Conservation (phyloP, 2,329 filamentous ascomycete species). For the Pestalotiopsis sp. region DNA sequence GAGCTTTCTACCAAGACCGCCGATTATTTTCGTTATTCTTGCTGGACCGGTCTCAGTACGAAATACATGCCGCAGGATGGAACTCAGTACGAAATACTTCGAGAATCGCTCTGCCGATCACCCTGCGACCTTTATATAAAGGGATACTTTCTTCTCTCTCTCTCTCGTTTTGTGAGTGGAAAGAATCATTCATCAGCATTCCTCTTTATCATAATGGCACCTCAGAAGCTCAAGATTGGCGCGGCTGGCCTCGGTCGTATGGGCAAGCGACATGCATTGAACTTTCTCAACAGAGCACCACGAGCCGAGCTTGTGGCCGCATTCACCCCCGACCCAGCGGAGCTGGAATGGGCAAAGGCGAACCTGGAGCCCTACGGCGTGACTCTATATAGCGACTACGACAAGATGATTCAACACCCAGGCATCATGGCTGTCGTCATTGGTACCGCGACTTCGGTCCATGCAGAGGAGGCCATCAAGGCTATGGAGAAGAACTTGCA, state of each 20-base stretch:
- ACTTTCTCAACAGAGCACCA: conserved; percentile 47
- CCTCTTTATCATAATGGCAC: conserved; percentile 19
- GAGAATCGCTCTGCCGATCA: not conserved
- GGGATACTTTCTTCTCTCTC: not conserved
- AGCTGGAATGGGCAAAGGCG: conserved; percentile 46
- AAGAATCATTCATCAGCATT: not conserved
- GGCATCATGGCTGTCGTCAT: conserved; percentile 47
- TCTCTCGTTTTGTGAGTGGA: too few species aligned
- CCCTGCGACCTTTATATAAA: not conserved
- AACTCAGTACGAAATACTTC: not conserved
- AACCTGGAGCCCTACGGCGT: conserved; percentile 48
- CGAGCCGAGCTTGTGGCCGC: conserved; percentile 53
- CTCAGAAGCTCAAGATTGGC: conserved; percentile 43
- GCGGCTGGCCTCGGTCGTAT: conserved; percentile 55
- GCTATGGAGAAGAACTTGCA: conserved; percentile 58
- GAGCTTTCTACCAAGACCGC: not conserved
- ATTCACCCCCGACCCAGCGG: conserved; percentile 46
- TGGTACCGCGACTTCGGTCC: conserved; percentile 49
- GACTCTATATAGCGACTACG: conserved; percentile 46
- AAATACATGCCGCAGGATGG: not conserved
- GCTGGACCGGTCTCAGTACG: not conserved
- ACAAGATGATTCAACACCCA: conserved; percentile 44
- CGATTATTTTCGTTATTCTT: not conserved
- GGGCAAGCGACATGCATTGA: conserved; percentile 54
- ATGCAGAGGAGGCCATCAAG: conserved; percentile 59